These are phyloP conservation scores for Olyra latifolia DNA, from an alignment of 176 grass and related monocot species.

Conservation along the genomic window DNA sequence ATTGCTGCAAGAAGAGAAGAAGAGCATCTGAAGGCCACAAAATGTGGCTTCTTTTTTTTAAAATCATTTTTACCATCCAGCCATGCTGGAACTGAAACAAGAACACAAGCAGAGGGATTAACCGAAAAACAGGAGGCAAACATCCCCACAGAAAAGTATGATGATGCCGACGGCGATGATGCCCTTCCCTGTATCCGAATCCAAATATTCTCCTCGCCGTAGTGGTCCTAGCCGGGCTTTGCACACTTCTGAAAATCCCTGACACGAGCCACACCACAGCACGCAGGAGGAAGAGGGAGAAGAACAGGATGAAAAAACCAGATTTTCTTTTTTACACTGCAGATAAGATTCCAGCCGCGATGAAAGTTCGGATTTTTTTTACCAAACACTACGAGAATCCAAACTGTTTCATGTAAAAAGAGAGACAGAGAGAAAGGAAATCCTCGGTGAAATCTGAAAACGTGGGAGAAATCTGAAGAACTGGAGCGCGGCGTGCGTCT, in stretches of 20 bases:
- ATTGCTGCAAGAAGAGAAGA: neutral
- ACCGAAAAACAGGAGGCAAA: neutral
- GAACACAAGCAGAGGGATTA: neutral
- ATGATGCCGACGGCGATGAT: slow-evolving; percentile 9
- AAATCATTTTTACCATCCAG: neutral
- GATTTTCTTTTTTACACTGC: too few relatives aligned
- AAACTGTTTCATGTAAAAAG: too few relatives aligned
- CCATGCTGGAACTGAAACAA: neutral
- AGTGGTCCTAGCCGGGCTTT: neutral
- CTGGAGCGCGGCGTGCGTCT: neutral
- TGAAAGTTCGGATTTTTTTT: too few relatives aligned
- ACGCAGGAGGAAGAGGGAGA: too few relatives aligned
- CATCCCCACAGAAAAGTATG: slow-evolving; percentile 2
- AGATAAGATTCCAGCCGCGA: too few relatives aligned
- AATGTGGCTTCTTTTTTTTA: neutral
- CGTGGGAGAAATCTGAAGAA: too few relatives aligned
- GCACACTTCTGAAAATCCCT: neutral
- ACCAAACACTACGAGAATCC: too few relatives aligned
- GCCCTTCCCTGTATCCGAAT: neutral
- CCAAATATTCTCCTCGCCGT: slow-evolving; percentile 43
- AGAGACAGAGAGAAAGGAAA: too few relatives aligned
- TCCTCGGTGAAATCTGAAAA: too few relatives aligned
- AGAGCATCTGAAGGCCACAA: neutral
- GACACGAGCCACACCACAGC: too few relatives aligned
- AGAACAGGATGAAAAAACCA: too few relatives aligned